These are phyloP conservation scores for Heliosperma pusillum DNA, from an alignment of 148 eudicot genomes.

Conservation along the genomic window DNA sequence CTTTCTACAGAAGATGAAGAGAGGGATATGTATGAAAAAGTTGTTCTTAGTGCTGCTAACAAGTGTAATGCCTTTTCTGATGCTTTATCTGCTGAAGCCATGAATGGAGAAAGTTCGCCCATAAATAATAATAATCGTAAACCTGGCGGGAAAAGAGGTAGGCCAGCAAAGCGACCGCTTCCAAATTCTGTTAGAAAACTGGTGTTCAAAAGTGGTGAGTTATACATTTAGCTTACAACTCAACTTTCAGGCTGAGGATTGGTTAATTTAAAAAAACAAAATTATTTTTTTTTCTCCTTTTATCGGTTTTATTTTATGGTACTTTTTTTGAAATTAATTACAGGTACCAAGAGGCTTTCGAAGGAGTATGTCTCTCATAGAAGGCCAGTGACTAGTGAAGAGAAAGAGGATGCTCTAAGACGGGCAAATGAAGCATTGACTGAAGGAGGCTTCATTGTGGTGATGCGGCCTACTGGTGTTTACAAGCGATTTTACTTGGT, in stretches of 20 bases:
- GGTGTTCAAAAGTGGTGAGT: constrained; percentile 15
- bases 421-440: constrained; percentile 22
- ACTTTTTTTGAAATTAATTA: background rate
- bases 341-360: constrained; percentile 8
- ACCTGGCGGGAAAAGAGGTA: constrained; percentile 5
- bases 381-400: constrained; percentile 25
- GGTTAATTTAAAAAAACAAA: background rate
- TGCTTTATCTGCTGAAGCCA: background rate
- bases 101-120: background rate
- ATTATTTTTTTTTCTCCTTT: background rate
- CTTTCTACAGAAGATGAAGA: background rate
- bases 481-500: constrained; percentile 28
- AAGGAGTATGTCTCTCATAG: constrained; percentile 26
- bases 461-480: constrained; percentile 36
- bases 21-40: background rate
- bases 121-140: constrained; percentile 2
- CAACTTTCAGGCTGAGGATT: background rate
- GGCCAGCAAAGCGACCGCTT: constrained; percentile 1
- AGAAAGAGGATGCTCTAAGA: constrained; percentile 19
- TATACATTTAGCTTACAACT: background rate
- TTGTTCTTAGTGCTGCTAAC: background rate
- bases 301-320: background rate
- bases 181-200: constrained; percentile 9
- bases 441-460: constrained; percentile 24
- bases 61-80: background rate